Evolutionary conservation across 2,329 filamentous ascomycete genomes (phyloP).

Genomic region (Microthyrium microscopicum): DNA sequence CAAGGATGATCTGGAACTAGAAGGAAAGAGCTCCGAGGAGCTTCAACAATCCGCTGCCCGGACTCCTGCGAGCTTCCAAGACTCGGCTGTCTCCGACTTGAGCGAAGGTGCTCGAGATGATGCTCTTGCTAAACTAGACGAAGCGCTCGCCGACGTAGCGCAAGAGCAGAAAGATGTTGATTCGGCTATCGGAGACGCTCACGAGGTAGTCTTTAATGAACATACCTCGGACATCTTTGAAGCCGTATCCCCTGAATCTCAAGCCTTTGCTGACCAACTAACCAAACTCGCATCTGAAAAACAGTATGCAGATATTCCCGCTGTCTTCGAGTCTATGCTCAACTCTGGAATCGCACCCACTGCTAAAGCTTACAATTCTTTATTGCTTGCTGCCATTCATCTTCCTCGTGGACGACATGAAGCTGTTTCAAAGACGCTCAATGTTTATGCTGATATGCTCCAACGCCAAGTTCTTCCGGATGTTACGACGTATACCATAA

Average conservation of each 20-base stretch:
- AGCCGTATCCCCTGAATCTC: conserved; percentile 40
- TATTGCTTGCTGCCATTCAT: conserved; percentile 70
- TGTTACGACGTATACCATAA: conserved; percentile 69
- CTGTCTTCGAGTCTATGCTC: conserved; percentile 80
- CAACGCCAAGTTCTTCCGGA: conserved; percentile 68
- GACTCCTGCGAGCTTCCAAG: conserved; percentile 34
- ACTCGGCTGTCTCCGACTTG: conserved; percentile 42
- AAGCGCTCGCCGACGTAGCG: conserved; percentile 66
- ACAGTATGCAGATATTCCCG: conserved; percentile 75
- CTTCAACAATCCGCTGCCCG: conserved; percentile 11
- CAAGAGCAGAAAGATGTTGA: conserved; percentile 25
- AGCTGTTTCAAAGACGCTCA: conserved; percentile 76
- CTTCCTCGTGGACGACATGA: conserved; percentile 65
- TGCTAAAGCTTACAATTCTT: conserved; percentile 76
- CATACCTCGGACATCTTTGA: conserved; percentile 20
- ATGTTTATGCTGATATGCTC: conserved; percentile 95
- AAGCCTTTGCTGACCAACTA: conserved; percentile 65
- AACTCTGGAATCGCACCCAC: conserved; percentile 66
- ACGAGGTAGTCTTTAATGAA: conserved; percentile 9
- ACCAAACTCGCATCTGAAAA: conserved; percentile 52
- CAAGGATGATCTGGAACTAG: conserved; percentile 16
- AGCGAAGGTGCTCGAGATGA: conserved; percentile 31
- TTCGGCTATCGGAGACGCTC: conserved; percentile 15
- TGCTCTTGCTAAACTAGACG: conserved; percentile 67
- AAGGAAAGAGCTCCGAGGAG: conserved; percentile 22